phyloP scores from a whole-genome alignment of 2,329 filamentous ascomycete species.

The Fusarium albidum region DNA sequence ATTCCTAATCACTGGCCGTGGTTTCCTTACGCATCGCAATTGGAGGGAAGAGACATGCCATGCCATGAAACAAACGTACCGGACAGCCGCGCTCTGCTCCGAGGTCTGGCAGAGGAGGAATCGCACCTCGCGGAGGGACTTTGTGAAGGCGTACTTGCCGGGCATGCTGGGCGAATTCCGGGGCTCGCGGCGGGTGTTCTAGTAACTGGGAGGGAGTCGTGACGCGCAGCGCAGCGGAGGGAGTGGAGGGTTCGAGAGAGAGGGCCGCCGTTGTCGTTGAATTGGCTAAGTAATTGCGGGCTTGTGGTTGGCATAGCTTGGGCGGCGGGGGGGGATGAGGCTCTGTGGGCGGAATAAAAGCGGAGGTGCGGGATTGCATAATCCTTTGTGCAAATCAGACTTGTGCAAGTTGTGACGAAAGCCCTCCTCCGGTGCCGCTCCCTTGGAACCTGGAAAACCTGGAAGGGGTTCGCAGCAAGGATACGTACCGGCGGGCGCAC shows the following conservation, averaged over 20 bases:
- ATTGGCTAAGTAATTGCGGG: constrained; percentile 41
- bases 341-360: constrained; percentile 35
- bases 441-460: no score
- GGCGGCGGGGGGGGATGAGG: constrained; percentile 22
- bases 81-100: constrained; percentile 85
- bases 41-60: not conserved
- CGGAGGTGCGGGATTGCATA: constrained; percentile 25
- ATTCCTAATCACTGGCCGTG: constrained; percentile 6
- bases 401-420: constrained; percentile 24
- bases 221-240: not conserved
- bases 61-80: constrained; percentile 74
- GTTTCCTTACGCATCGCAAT: not conserved
- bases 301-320: constrained; percentile 42
- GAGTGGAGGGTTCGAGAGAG: constrained; percentile 4
- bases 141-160: constrained; percentile 89
- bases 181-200: constrained; percentile 4
- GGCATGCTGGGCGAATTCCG: constrained; percentile 69
- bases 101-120: constrained; percentile 97
- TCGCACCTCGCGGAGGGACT: constrained; percentile 90
- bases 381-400: constrained; percentile 11
- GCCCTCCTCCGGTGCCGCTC: constrained; percentile 30
- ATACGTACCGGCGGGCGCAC: constrained; percentile 23
- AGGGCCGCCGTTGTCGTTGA: constrained; percentile 10
- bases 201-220: constrained; percentile 2
- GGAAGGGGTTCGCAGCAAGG: not conserved